Base-by-base conservation (phyloP, 805 yeast species). In the Millerozyma miso region DNA sequence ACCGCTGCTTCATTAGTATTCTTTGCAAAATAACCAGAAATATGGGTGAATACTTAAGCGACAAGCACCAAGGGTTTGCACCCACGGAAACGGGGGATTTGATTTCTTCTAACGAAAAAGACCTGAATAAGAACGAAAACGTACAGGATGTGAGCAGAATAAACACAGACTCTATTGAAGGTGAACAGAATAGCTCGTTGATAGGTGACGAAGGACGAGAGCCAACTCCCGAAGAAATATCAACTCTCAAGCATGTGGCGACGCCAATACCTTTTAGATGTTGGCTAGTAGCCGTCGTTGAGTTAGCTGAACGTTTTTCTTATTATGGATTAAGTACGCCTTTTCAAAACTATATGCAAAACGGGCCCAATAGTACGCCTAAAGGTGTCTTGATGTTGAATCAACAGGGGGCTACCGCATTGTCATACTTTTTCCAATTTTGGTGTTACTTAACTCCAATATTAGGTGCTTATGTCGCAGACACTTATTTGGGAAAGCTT, bases 401-500 rank as follows among this genome's bases (percentile, higher is more conserved):
- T 42, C 68, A 76, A 44, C 72, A 72, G 45, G 78, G 80, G 49
- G 88, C 93, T 20, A 80, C 85, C 31, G 89, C 85, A 26, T 71
- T 85, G 47, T 76, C 86, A 14, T 80, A 84, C 59, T 79, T 85
- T 54, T 80, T 85, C 73, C 88, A 83, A 58, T 86, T 86, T 59
- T 83, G 89, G 85, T 83, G 89, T 58, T 86, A 85, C 60, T 71
- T 85, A 37, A 83, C 91, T 35, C 95, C 95, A 23, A 70, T 86
- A 41, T 70, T 81, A 43, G 90, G 89, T 52, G 93, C 88, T 42
- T 77, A 80, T 63, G 53, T 85, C 19, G 81, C 93, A 42, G 95
- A 86, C 63, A 79, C 85, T 49, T 80, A 69, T 62, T 76, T 78
- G 70, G 93, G 93, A 45, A 82, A 84, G 59, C 80, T 74, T 66